A percentile compares a stretch with the other conserved stretches of the same genome.
Conservation (phyloP, 345 rosid species). For the Lumnitzera littorea region DNA sequence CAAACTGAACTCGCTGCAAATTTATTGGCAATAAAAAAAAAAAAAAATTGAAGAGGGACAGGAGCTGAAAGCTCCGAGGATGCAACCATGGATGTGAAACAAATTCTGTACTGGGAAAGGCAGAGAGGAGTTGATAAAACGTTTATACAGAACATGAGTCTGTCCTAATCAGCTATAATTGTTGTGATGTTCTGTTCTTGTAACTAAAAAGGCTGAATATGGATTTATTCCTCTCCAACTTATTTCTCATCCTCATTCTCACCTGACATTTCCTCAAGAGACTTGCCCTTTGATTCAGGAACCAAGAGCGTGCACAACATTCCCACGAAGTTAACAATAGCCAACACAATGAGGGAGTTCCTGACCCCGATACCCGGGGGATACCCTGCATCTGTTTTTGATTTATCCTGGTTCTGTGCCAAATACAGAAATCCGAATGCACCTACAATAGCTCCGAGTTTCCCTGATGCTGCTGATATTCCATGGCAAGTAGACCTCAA, state of each 20-base stretch:
- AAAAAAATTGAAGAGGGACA: too few relatives aligned
- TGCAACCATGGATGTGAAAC: too few relatives aligned
- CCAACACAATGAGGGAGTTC: slow-evolving; percentile 60
- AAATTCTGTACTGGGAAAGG: too few relatives aligned
- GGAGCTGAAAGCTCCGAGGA: too few relatives aligned
- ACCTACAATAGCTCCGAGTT: slow-evolving; percentile 72
- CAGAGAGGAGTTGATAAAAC: too few relatives aligned
- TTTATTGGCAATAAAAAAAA: too few relatives aligned
- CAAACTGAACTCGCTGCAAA: too few relatives aligned
- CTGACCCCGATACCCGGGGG: slow-evolving; percentile 75
- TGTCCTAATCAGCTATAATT: too few relatives aligned
- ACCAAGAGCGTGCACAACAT: slow-evolving; percentile 57
- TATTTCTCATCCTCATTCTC: slow-evolving; percentile 30
- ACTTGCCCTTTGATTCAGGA: slow-evolving; percentile 79
- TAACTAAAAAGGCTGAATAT: too few relatives aligned
- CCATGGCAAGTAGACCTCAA: slow-evolving; percentile 84
- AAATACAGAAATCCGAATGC: slow-evolving; percentile 73
- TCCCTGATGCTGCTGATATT: slow-evolving; percentile 74
- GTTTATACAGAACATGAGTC: too few relatives aligned
- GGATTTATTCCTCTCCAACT: too few relatives aligned
- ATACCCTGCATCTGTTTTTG: slow-evolving; percentile 74
- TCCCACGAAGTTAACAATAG: slow-evolving; percentile 51
- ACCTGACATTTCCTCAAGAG: slow-evolving; percentile 74
- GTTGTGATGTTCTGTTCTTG: too few relatives aligned
- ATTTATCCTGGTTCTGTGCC: slow-evolving; percentile 60